Evolutionary conservation across 2,329 filamentous ascomycete species (phyloP).

Genomic region (Hypomyces rosellus): DNA sequence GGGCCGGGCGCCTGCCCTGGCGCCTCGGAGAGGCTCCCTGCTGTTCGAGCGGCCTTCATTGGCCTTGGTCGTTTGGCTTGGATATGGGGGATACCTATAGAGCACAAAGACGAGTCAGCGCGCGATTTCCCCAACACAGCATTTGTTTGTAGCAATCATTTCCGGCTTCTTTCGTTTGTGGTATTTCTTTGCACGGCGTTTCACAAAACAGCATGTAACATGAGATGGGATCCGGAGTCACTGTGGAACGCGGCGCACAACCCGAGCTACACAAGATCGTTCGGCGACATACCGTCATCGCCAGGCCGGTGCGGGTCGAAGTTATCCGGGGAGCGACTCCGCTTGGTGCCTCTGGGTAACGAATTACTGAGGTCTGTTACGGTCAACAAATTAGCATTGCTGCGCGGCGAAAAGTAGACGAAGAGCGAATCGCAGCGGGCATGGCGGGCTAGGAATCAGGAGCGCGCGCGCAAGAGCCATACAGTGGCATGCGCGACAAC

Average conservation of each 20-base stretch:
- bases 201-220: slow-evolving; percentile 28
- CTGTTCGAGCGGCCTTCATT: slow-evolving; percentile 49
- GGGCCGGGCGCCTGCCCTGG: slow-evolving; percentile 47
- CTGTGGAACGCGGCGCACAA: slow-evolving; percentile 27
- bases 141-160: slow-evolving; percentile 1
- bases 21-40: slow-evolving; percentile 49
- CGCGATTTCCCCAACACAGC: not conserved
- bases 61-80: slow-evolving; percentile 52
- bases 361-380: slow-evolving; percentile 42
- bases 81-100: slow-evolving; percentile 42
- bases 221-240: slow-evolving; percentile 14
- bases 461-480: not conserved
- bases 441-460: slow-evolving; percentile 1
- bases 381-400: slow-evolving; percentile 21
- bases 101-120: slow-evolving; percentile 23
- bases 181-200: slow-evolving; percentile 19
- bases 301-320: slow-evolving; percentile 49
- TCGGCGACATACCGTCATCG: slow-evolving; percentile 65
- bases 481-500: not conserved
- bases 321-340: slow-evolving; percentile 67
- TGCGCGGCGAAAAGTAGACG: not conserved
- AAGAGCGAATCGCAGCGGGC: slow-evolving; percentile 1
- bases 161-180: slow-evolving; percentile 1
- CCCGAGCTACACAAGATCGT: slow-evolving; percentile 27
- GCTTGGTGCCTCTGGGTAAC: slow-evolving; percentile 65